A percentile compares a stretch with the other conserved stretches of the same genome.
These are phyloP conservation scores for Monosporascus cannonballus DNA, from an alignment of 2,329 filamentous ascomycete genomes.

Conservation along the genomic window DNA sequence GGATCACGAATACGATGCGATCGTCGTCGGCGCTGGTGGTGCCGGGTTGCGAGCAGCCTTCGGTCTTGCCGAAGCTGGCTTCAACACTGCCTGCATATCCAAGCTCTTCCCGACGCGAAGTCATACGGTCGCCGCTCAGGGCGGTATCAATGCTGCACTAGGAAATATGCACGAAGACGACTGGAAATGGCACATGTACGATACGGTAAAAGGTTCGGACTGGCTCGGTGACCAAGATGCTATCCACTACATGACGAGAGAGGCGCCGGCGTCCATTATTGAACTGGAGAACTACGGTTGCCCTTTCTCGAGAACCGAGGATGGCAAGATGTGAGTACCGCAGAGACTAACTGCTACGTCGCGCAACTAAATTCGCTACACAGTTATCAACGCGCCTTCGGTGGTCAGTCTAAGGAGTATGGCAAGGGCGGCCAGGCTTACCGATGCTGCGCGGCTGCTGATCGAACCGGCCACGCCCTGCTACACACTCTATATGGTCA, in stretches of 20 bases:
- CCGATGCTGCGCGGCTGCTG: slow-evolving; percentile 91
- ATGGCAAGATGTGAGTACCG: slow-evolving; percentile 75
- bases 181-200: slow-evolving; percentile 99
- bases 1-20: slow-evolving; percentile 98
- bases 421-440: slow-evolving; percentile 98
- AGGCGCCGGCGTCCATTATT: slow-evolving; percentile 85
- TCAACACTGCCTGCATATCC: slow-evolving; percentile 83
- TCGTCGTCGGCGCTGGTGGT: slow-evolving; percentile 84
- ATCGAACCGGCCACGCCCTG: slow-evolving; percentile 94
- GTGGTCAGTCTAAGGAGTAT: slow-evolving; percentile 90
- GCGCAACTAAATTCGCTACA: slow-evolving; percentile 4
- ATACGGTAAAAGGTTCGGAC: slow-evolving; percentile 95
- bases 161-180: slow-evolving; percentile 98
- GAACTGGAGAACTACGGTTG: slow-evolving; percentile 97
- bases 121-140: slow-evolving; percentile 77
- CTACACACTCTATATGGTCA: slow-evolving; percentile 98
- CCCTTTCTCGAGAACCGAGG: slow-evolving; percentile 92
- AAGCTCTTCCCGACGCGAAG: slow-evolving; percentile 83
- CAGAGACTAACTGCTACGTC: too few species aligned
- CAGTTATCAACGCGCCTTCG: slow-evolving; percentile 95
- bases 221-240: slow-evolving; percentile 97
- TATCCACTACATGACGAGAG: slow-evolving; percentile 97
- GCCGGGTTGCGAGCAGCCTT: slow-evolving; percentile 78
- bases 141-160: slow-evolving; percentile 81
- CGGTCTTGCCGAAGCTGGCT: slow-evolving; percentile 79